Percentiles rank a stretch among this genome's conserved stretches.
Conservation (phyloP, 176 grass and related monocot genomes). For the Oryza punctata region DNA sequence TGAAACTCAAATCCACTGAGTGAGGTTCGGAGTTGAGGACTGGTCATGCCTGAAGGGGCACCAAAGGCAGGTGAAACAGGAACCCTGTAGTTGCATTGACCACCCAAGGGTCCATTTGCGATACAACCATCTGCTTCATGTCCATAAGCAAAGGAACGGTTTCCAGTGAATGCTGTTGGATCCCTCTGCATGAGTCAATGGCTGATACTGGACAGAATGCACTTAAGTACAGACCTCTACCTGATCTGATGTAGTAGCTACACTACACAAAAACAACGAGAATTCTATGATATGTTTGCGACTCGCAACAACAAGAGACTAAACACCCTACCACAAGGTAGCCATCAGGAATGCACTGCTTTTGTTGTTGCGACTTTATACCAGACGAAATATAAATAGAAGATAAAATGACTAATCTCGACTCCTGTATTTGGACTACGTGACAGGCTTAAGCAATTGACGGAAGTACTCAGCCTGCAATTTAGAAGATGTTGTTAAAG, state of each 20-base stretch:
- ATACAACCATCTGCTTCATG: constrained; percentile 44
- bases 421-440: constrained; percentile 54
- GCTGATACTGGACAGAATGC: constrained; percentile 3
- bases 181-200: constrained; percentile 70
- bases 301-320: constrained; percentile 28
- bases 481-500: constrained; percentile 36
- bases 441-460: constrained; percentile 93
- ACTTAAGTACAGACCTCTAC: background rate
- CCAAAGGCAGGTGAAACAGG: constrained; percentile 32
- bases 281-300: constrained; percentile 8
- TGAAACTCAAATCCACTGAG: constrained; percentile 53
- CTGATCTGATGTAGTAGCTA: constrained; percentile 19
- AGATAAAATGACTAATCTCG: constrained; percentile 15
- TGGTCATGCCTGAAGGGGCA: constrained; percentile 17
- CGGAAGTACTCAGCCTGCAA: constrained; percentile 92
- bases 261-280: constrained; percentile 21
- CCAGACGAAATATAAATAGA: constrained; percentile 13
- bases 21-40: constrained; percentile 35
- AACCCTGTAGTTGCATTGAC: constrained; percentile 32
- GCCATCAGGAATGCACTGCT: constrained; percentile 44
- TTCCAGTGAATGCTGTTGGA: constrained; percentile 46
- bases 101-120: constrained; percentile 27
- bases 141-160: constrained; percentile 33
- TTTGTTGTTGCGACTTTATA: constrained; percentile 41
- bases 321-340: constrained; percentile 47